Base-by-base conservation (phyloP, 768 basidiomycete species). In the Auriscalpium orientale region DNA sequence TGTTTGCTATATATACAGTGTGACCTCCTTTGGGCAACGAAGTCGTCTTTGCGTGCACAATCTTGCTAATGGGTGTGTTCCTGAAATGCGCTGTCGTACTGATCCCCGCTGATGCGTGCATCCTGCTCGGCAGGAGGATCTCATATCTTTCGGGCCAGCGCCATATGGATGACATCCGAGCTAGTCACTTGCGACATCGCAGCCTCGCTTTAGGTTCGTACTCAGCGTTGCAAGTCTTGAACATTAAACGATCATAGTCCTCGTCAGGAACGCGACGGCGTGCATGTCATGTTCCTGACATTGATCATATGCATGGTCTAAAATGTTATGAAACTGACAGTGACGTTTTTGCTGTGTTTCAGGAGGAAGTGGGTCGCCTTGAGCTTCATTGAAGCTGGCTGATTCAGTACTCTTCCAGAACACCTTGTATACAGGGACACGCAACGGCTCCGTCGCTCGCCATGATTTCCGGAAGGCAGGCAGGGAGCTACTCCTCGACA, bases 311-410 rank as follows among this genome's bases (percentile, higher is more conserved):
- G 34, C 56, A 60, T 1, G 67, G 69, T 13, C 63, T 77, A 2
- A 69, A 71, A 52, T 62, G 68, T 56, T 65, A 88, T 10, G 67
- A 74, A 28, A 85, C 84, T 3, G 60, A 73, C 18, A 86, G 84
- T 53, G 85, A 87, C 62, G 81, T 87, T 0, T 80, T 89, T 59
- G 68, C 85, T 3, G 68, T 87, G n/a, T 66, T 73, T 48, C 82
- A 82, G 61, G 65, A 72, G 48, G 68, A 76, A 51, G 85, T 85
- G 44, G 6, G 73, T 63, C 8, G 9, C 8, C 35, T 40, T 8
- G 0, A 28, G 9, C 22, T 53, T 16, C 22, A 21, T 22, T 11
- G 8, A 28, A 20, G 21, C 18, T 34, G 56, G 6, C 45, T 34
- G 8, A 44, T 22, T 22, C 11, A 22, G 28, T 18, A 34, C 28